Evolutionary conservation across 192 early-diverging fungal species (phyloP).

Genomic region (Backusella australiensis): DNA sequence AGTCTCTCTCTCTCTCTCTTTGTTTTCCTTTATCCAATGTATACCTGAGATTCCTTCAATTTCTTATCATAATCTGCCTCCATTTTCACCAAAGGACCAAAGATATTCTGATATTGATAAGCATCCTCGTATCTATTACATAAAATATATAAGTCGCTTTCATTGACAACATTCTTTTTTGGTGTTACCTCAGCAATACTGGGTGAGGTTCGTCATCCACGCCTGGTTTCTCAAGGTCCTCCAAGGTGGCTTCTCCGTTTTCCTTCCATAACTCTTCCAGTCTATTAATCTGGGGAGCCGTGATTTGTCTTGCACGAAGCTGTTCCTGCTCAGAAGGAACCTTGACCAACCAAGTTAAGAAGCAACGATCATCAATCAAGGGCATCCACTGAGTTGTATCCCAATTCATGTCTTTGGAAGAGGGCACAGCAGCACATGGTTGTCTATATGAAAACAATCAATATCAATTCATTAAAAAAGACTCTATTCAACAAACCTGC

Average conservation of each 20-base stretch:
- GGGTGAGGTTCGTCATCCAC: conserved; percentile 84
- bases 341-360: conserved; percentile 94
- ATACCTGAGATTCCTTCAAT: conserved; percentile 50
- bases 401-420: conserved; percentile 94
- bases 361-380: conserved; percentile 91
- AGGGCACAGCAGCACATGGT: conserved; percentile 88
- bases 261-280: conserved; percentile 94
- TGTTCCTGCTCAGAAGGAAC: conserved; percentile 84
- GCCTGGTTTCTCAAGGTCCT: conserved; percentile 79
- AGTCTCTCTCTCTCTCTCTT: not conserved
- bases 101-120: conserved; percentile 95
- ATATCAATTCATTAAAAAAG: not conserved
- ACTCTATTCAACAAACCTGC: conserved; percentile 55
- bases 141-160: not conserved
- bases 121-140: conserved; percentile 86
- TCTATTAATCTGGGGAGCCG: conserved; percentile 75
- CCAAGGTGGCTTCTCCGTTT: conserved; percentile 65
- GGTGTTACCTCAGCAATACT: conserved; percentile 66
- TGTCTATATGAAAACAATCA: conserved; percentile 50
- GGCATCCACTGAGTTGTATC: conserved; percentile 96
- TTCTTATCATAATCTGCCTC: conserved; percentile 63
- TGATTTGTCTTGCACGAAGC: conserved; percentile 80
- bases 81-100: conserved; percentile 92
- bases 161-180: not conserved
- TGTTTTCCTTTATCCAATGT: not conserved